A percentile compares a stretch with the other conserved stretches of the same genome.
Evolutionary conservation across 192 early-diverging fungal genomes (phyloP).

Genomic region (Fimicolochytrium jonesii): DNA sequence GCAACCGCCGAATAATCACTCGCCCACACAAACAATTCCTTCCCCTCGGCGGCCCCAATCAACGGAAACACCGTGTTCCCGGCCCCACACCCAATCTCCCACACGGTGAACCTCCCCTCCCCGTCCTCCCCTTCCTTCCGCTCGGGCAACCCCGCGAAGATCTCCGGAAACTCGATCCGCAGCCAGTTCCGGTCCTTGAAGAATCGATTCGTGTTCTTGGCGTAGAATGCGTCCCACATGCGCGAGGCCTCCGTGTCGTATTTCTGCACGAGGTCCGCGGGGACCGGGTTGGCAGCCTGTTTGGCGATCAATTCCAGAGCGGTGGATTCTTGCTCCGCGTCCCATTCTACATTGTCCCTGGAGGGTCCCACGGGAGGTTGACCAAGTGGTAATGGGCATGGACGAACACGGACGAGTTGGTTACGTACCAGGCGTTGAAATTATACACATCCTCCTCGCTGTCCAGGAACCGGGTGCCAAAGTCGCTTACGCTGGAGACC

Average conservation of each 20-base stretch:
- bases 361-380: neutral
- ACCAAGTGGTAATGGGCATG: neutral
- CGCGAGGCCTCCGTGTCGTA: constrained; percentile 52
- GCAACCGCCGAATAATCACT: constrained; percentile 90
- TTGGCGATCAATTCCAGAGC: constrained; percentile 71
- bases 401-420: neutral
- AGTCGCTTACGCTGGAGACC: constrained; percentile 33
- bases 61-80: constrained; percentile 93
- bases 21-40: constrained; percentile 83
- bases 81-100: constrained; percentile 97
- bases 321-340: constrained; percentile 72
- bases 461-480: constrained; percentile 72
- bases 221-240: constrained; percentile 60
- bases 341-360: constrained; percentile 94
- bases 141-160: constrained; percentile 35
- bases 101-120: constrained; percentile 50
- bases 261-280: constrained; percentile 46
- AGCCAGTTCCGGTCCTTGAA: constrained; percentile 65
- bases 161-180: constrained; percentile 48
- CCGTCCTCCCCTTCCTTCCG: constrained; percentile 18
- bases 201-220: constrained; percentile 51
- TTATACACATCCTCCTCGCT: constrained; percentile 74
- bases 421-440: constrained; percentile 87
- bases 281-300: constrained; percentile 70
- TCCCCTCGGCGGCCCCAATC: constrained; percentile 59